phyloP scores from a whole-genome alignment of 305 asterid species.

The Fraxinus greggii region DNA sequence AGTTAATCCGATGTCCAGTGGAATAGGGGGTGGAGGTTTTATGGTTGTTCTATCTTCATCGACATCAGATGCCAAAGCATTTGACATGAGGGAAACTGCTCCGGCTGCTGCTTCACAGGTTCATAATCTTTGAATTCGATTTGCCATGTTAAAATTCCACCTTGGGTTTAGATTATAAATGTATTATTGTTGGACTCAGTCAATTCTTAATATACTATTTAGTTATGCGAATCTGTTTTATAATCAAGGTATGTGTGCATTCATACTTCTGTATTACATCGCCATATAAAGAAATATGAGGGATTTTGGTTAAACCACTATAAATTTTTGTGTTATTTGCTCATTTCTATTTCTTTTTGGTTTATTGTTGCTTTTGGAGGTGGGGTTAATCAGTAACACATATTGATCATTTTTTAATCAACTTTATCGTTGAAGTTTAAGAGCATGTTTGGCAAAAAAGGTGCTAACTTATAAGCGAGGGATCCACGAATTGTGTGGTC shows the following conservation, averaged over 20 bases:
- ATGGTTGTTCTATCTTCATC: slow-evolving; percentile 76
- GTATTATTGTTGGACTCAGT: not conserved
- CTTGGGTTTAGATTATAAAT: not conserved
- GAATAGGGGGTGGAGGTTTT: slow-evolving; percentile 88
- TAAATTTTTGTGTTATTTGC: not conserved
- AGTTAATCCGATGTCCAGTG: slow-evolving; percentile 68
- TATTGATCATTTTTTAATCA: not conserved
- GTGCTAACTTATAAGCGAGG: not conserved
- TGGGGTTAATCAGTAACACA: not conserved
- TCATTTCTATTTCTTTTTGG: not conserved
- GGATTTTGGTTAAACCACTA: not conserved
- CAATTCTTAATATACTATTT: not conserved
- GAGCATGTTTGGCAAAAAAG: not conserved
- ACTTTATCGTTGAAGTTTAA: not conserved
- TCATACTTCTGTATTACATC: too few species aligned
- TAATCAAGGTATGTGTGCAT: too few species aligned
- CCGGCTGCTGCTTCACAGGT: slow-evolving; percentile 88
- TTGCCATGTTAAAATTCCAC: not conserved
- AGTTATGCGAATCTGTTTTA: not conserved
- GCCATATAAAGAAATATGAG: too few species aligned
- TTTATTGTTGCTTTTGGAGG: not conserved
- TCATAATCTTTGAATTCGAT: not conserved
- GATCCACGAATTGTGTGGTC: not conserved
- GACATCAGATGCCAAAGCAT: slow-evolving; percentile 43
- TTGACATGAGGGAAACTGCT: slow-evolving; percentile 93